phyloP scores from a whole-genome alignment of 352 stramenopile species.

The Globisporangium lucens region DNA sequence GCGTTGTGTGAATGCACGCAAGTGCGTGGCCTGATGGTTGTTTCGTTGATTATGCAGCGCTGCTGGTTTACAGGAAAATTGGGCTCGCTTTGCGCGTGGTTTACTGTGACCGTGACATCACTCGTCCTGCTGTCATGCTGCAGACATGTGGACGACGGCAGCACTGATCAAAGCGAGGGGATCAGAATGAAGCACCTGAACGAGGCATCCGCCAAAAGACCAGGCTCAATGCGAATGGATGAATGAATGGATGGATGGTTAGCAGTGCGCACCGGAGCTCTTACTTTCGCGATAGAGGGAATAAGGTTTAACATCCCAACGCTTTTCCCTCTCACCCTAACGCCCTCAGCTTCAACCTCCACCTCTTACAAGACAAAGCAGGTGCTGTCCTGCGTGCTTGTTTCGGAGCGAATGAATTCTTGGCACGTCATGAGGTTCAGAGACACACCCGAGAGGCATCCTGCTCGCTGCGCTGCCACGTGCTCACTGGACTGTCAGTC shows the following conservation, averaged over 20 bases:
- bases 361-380: constrained; percentile 1
- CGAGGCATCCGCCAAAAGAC: neutral
- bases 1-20: neutral
- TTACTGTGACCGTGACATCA: neutral
- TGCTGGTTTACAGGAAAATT: neutral
- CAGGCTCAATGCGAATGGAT: neutral
- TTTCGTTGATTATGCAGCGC: neutral
- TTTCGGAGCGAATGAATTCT: constrained; percentile 2
- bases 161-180: neutral
- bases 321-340: neutral
- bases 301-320: neutral
- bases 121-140: neutral
- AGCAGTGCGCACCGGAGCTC: neutral
- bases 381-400: neutral
- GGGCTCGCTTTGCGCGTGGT: neutral
- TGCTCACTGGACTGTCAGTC: too few species aligned
- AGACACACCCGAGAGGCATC: neutral
- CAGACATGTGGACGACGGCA: neutral
- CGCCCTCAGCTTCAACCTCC: neutral
- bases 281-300: constrained; percentile 4
- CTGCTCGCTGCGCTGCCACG: neutral
- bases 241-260: too few species aligned
- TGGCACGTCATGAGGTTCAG: constrained; percentile 1
- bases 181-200: neutral
- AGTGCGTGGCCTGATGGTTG: neutral